Conservation (phyloP, 305 asterid genomes). For the Andrographis paniculata region DNA sequence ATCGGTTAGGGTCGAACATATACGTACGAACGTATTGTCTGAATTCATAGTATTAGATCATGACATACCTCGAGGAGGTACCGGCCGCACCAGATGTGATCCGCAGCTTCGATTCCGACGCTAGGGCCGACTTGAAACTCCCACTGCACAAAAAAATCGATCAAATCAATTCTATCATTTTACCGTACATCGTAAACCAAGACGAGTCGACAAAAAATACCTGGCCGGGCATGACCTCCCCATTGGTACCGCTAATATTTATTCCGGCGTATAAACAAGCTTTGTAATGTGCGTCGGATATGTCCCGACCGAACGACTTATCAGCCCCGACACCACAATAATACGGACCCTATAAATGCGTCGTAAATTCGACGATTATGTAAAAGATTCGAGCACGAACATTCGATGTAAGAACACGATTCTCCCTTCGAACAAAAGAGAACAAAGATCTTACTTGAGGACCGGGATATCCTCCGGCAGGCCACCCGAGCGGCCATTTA, state of each 20-base stretch:
- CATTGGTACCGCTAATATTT: constrained; percentile 91
- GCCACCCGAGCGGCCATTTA: constrained; percentile 58
- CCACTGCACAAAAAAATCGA: constrained; percentile 51
- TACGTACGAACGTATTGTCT: too few relatives aligned
- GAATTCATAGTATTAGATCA: too few relatives aligned
- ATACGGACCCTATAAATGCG: constrained; percentile 76
- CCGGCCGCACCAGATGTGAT: constrained; percentile 94
- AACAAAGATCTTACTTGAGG: constrained; percentile 49
- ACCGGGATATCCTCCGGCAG: constrained; percentile 91
- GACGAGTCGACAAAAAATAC: constrained; percentile 28
- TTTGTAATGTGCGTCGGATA: constrained; percentile 94
- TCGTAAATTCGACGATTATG: constrained; percentile 6
- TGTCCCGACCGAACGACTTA: constrained; percentile 91
- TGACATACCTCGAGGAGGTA: constrained; percentile 82
- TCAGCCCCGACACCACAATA: constrained; percentile 96
- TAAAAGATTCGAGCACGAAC: neutral
- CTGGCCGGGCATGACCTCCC: constrained; percentile 99
- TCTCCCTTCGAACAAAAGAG: neutral
- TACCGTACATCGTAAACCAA: neutral
- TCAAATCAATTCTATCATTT: neutral
- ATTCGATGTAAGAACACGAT: neutral
- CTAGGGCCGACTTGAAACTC: constrained; percentile 98
- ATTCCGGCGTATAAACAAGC: constrained; percentile 98
- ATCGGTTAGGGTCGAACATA: too few relatives aligned
- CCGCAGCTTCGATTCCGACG: constrained; percentile 90